phyloP scores from a whole-genome alignment of 306 rosid genomes.

The Senna tora region DNA sequence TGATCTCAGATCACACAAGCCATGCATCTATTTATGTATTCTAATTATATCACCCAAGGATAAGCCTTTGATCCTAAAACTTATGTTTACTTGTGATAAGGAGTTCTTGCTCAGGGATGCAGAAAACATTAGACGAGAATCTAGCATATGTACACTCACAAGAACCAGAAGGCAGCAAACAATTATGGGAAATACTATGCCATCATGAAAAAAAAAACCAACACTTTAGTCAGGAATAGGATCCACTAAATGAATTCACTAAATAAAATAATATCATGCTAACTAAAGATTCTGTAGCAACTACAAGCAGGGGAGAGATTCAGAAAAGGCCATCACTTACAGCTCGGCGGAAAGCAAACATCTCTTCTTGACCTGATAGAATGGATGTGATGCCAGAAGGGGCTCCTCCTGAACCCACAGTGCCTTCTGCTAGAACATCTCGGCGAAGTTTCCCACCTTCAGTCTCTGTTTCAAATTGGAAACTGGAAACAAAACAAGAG shows the following conservation, averaged over 20 bases:
- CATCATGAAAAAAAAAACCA: conserved; percentile 3
- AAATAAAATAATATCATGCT: conserved; percentile 23
- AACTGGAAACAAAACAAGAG: conserved; percentile 60
- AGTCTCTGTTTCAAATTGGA: conserved; percentile 91
- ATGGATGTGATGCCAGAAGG: conserved; percentile 69
- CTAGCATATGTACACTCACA: conserved; percentile 23
- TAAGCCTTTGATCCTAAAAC: background rate
- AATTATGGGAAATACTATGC: conserved; percentile 24
- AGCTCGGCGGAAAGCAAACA: conserved; percentile 92
- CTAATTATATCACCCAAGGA: background rate
- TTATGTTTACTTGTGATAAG: background rate
- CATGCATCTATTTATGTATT: conserved; percentile 6
- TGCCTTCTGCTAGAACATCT: conserved; percentile 83
- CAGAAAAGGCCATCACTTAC: conserved; percentile 56
- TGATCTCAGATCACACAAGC: background rate
- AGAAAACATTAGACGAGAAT: background rate
- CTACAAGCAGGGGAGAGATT: conserved; percentile 26
- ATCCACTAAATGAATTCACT: conserved; percentile 19
- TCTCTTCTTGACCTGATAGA: conserved; percentile 93
- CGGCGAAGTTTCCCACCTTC: conserved; percentile 85
- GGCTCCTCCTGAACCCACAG: conserved; percentile 71
- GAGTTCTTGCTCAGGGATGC: background rate
- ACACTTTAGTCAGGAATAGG: conserved; percentile 28
- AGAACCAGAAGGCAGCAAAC: conserved; percentile 20
- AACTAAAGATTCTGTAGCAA: conserved; percentile 23